phyloP scores from a whole-genome alignment of 73 alveolate species.

The Paramecium sexaurelia region DNA sequence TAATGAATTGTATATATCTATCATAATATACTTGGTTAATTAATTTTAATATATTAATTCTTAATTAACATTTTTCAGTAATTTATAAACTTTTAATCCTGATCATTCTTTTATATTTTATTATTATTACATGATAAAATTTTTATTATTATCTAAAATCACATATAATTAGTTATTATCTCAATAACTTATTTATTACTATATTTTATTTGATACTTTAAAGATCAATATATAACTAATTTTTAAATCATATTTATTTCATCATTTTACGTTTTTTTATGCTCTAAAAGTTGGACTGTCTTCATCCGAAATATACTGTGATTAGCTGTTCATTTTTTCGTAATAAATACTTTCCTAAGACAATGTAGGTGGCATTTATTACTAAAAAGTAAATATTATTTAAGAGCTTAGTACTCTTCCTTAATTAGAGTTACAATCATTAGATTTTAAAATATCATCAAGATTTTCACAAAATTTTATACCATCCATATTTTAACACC shows the following conservation, averaged over 20 bases:
- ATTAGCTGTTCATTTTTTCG: background rate
- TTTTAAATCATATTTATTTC: background rate
- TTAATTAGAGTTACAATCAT: background rate
- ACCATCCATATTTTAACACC: background rate
- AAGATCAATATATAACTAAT: background rate
- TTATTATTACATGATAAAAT: background rate
- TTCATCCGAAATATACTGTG: background rate
- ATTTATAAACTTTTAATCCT: background rate
- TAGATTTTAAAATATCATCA: background rate
- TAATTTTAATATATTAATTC: no score
- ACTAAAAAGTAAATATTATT: background rate
- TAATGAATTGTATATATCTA: background rate
- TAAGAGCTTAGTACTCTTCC: background rate
- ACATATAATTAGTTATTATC: background rate
- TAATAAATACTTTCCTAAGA: background rate
- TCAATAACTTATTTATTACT: background rate
- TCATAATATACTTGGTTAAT: no score
- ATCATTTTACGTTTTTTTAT: background rate
- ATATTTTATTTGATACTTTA: background rate
- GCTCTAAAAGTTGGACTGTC: background rate
- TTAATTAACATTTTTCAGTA: background rate
- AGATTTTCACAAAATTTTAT: background rate
- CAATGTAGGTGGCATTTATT: background rate
- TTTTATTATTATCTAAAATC: background rate
- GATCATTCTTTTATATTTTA: background rate